These are phyloP conservation scores for Ceratobasidium sp. DNA, from an alignment of 1,284 basidiomycete genomes.

Conservation along the genomic window DNA sequence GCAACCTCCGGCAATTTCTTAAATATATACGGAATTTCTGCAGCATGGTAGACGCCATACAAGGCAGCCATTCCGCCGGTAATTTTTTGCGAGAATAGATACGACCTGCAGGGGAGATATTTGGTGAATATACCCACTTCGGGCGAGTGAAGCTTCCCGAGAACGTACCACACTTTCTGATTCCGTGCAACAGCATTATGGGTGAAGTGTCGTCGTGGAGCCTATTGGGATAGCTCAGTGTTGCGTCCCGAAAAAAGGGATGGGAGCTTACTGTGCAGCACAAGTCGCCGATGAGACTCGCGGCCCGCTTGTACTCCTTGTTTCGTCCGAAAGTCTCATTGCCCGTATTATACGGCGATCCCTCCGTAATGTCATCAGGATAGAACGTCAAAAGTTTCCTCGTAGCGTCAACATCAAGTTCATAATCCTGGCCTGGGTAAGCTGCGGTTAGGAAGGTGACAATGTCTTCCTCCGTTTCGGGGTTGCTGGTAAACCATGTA, in stretches of 20 bases:
- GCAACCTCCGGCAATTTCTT: neutral
- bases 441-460: conserved; percentile 9
- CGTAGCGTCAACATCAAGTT: no score
- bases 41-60: conserved; percentile 10
- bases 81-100: conserved; percentile 1
- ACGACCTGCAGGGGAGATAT: neutral
- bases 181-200: neutral
- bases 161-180: conserved; percentile 3
- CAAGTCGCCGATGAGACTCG: conserved; percentile 18
- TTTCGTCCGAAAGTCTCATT: conserved; percentile 29
- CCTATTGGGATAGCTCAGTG: neutral
- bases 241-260: no score
- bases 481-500: conserved; percentile 19
- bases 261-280: conserved; percentile 23
- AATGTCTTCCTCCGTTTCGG: conserved; percentile 2
- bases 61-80: neutral
- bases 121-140: no score
- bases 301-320: conserved; percentile 28
- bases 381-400: neutral
- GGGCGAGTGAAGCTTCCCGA: no score
- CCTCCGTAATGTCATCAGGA: conserved; percentile 6
- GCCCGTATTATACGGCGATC: conserved; percentile 28
- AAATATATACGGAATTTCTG: conserved; percentile 22
- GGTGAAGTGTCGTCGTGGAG: conserved; percentile 26
- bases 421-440: no score